These are phyloP conservation scores for Corinectria fuckeliana DNA, from an alignment of 2,329 filamentous ascomycete genomes.

Conservation along the genomic window DNA sequence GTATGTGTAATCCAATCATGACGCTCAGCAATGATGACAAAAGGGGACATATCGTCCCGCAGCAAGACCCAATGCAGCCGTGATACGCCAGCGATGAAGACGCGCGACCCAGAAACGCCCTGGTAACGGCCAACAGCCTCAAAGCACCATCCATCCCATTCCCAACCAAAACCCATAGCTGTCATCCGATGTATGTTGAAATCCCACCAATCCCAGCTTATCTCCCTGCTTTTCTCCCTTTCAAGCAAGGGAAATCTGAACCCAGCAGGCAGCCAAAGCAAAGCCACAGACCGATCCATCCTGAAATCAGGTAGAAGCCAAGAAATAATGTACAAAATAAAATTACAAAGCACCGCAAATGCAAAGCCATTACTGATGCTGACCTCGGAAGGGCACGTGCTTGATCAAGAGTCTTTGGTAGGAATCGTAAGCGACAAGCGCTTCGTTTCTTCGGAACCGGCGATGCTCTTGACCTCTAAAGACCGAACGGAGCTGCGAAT, in stretches of 20 bases:
- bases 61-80: slow-evolving; percentile 22
- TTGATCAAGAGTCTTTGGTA: slow-evolving; percentile 23
- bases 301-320: slow-evolving; percentile 25
- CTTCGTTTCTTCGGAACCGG: slow-evolving; percentile 34
- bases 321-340: slow-evolving; percentile 31
- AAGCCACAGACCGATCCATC: slow-evolving; percentile 18
- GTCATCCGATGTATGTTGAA: slow-evolving; percentile 12
- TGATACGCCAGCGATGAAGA: slow-evolving; percentile 27
- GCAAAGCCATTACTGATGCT: not conserved
- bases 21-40: slow-evolving; percentile 29
- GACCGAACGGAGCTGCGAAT: slow-evolving; percentile 39
- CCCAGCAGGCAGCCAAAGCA: slow-evolving; percentile 9
- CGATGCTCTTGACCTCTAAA: slow-evolving; percentile 35
- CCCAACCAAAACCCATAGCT: slow-evolving; percentile 5
- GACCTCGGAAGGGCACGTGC: not conserved
- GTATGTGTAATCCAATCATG: slow-evolving; percentile 31
- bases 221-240: slow-evolving; percentile 2
- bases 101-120: slow-evolving; percentile 19
- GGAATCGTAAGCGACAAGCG: slow-evolving; percentile 41
- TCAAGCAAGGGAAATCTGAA: not conserved
- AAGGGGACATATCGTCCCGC: slow-evolving; percentile 24
- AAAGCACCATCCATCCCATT: slow-evolving; percentile 16
- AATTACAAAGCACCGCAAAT: slow-evolving; percentile 25
- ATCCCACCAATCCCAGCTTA: slow-evolving; percentile 1
- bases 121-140: slow-evolving; percentile 7